A percentile compares a stretch with the other conserved stretches of the same genome.
Evolutionary conservation across 805 yeast genomes (phyloP).

Genomic region (Myxozyma vanderwaltii): DNA sequence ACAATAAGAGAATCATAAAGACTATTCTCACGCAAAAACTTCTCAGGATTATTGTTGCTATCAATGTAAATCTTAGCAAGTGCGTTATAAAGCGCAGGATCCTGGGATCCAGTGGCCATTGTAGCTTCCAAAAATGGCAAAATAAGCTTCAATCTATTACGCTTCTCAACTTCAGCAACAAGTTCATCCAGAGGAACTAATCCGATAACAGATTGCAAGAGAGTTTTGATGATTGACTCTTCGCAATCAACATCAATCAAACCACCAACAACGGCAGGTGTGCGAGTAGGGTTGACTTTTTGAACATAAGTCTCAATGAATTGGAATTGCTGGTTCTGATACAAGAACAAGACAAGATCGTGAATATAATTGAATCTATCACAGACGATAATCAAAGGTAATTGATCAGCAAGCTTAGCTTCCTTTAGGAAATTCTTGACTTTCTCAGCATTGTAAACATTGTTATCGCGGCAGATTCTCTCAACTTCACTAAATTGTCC

Average conservation of each 20-base stretch:
- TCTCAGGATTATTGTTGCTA: slow-evolving; percentile 96
- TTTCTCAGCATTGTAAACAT: slow-evolving; percentile 92
- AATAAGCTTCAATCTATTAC: slow-evolving; percentile 88
- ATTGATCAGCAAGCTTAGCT: slow-evolving; percentile 88
- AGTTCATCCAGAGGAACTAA: slow-evolving; percentile 90
- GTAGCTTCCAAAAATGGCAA: slow-evolving; percentile 92
- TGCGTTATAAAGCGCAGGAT: slow-evolving; percentile 89
- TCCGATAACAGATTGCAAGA: slow-evolving; percentile 84
- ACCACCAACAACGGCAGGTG: slow-evolving; percentile 97
- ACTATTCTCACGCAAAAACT: slow-evolving; percentile 87
- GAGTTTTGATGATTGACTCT: slow-evolving; percentile 76
- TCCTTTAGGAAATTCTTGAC: slow-evolving; percentile 97
- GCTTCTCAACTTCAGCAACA: slow-evolving; percentile 92
- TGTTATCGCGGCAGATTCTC: slow-evolving; percentile 91
- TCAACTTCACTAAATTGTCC: slow-evolving; percentile 94
- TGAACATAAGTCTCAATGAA: slow-evolving; percentile 98
- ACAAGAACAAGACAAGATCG: slow-evolving; percentile 87
- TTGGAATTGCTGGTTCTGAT: slow-evolving; percentile 93
- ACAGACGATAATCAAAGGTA: slow-evolving; percentile 94
- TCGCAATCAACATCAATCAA: slow-evolving; percentile 97
- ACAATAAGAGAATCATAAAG: slow-evolving; percentile 90
- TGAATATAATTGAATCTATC: slow-evolving; percentile 90
- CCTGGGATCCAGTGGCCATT: slow-evolving; percentile 75
- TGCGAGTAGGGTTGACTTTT: slow-evolving; percentile 92
- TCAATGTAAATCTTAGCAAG: slow-evolving; percentile 97